Evolutionary conservation across 2,329 filamentous ascomycete genomes (phyloP), one percentile per base, ranked within the genome.

Genomic region (Hansfordia pulvinata): DNA sequence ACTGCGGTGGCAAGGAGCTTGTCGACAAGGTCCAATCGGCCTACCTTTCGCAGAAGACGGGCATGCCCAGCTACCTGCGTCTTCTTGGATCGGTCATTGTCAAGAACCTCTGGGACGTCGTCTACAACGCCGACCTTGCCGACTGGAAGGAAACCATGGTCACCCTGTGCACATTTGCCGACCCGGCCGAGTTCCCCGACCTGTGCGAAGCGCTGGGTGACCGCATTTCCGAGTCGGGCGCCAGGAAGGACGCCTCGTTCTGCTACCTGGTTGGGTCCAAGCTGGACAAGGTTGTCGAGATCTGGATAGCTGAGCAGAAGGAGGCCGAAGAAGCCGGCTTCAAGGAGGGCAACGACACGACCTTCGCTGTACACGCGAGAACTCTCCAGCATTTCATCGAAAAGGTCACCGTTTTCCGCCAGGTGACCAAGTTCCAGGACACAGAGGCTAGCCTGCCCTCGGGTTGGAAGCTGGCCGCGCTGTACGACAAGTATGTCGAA

Each of bases 131-230:
- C 6, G 82, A 94, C 44, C 60, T 98, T 23, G 68, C 69, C 27
- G 81, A 90, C 54, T 98, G 90, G 92, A 96, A 92, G 56, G 90
- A 96, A 53, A 77, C 88, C 3, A 92, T 98, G 81, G 86, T 84
- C 16, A 81, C 86, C 1, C 61, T 98, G 28, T 98, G 90, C 66
- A 96, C 90, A 1, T 98, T 88, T 52, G 90, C 90, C 1, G 78
- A 92, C 35, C 79, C 85, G 23, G 70, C 71, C 20, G 88, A 98
- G 41, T 98, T 98, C 49, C 74, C 88, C 5, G 85, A 94, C 47
- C 74, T 98, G 8, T 98, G 88, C 45, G 90, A 98, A 50, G 83
- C 84, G 17, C 70, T 98, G 13, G 90, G 90, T 40, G 92, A 98
- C 50, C 74, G 92, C 17, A 71, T 98, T 20, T 69, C 82, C 35